Percentiles rank a stretch among this genome's conserved stretches.
Conservation (phyloP, 2,329 filamentous ascomycete genomes). For the Pseudopithomyces maydicus region DNA sequence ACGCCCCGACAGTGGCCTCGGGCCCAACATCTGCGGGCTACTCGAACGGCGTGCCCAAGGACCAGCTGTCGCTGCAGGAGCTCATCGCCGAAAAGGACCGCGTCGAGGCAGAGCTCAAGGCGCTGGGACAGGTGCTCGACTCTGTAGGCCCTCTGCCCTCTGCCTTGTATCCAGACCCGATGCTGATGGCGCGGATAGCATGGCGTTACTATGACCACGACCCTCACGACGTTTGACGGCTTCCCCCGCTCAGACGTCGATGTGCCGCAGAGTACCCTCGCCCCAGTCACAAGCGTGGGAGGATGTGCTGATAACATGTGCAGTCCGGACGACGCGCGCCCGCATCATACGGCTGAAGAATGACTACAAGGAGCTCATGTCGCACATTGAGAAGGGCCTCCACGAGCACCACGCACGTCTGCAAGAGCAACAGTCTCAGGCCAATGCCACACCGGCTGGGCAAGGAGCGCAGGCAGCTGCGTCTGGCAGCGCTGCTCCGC, state of each 20-base stretch:
- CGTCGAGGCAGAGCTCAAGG: constrained; percentile 84
- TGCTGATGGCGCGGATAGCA: constrained; percentile 64
- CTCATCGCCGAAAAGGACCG: constrained; percentile 83
- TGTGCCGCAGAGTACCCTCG: constrained; percentile 79
- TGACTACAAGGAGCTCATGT: constrained; percentile 91
- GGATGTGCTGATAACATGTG: constrained; percentile 17
- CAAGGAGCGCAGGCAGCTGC: constrained; percentile 20
- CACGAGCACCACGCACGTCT: constrained; percentile 86
- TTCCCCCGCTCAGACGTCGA: constrained; percentile 94
- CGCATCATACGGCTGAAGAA: constrained; percentile 89
- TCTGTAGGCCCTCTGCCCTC: constrained; percentile 63
- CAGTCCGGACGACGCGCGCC: constrained; percentile 90
- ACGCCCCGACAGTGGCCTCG: constrained; percentile 74
- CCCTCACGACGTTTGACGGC: constrained; percentile 84
- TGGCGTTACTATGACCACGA: constrained; percentile 89
- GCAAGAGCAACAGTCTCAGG: constrained; percentile 46
- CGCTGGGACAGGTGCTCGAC: constrained; percentile 83
- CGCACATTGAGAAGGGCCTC: constrained; percentile 79
- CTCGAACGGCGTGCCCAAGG: constrained; percentile 64
- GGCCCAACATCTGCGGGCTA: constrained; percentile 70
- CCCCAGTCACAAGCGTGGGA: not conserved
- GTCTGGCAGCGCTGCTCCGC: constrained; percentile 28
- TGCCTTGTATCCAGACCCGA: constrained; percentile 4
- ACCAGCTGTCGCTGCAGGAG: constrained; percentile 73
- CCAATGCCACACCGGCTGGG: constrained; percentile 41